phyloP scores from a whole-genome alignment of 306 rosid species.

The Castanea crenata region DNA sequence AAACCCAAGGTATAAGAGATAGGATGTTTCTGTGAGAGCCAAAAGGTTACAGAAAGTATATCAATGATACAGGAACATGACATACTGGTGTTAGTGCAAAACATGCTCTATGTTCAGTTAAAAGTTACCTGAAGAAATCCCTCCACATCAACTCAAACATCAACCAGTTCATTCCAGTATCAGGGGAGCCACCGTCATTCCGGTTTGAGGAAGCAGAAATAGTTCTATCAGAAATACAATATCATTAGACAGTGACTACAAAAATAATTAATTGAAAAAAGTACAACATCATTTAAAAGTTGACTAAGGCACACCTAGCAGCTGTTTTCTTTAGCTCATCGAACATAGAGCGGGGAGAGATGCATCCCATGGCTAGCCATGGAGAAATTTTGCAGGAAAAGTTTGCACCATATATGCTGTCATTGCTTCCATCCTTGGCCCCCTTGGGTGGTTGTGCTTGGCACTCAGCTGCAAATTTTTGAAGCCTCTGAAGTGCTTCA shows the following conservation, averaged over 20 bases:
- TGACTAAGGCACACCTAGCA: constrained; percentile 45
- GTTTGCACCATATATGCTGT: constrained; percentile 84
- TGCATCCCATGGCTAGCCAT: constrained; percentile 95
- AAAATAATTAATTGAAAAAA: constrained; percentile 1
- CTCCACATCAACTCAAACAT: constrained; percentile 92
- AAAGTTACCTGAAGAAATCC: constrained; percentile 92
- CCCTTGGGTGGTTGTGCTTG: constrained; percentile 73
- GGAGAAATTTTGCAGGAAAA: constrained; percentile 98
- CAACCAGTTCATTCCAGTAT: constrained; percentile 77
- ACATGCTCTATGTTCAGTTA: neutral
- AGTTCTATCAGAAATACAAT: constrained; percentile 32
- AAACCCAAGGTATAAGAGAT: neutral
- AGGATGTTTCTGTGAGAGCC: neutral
- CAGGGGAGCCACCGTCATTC: constrained; percentile 53
- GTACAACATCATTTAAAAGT: constrained; percentile 8
- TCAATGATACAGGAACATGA: neutral
- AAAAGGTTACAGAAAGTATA: neutral
- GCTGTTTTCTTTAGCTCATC: constrained; percentile 77
- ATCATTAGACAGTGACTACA: constrained; percentile 17
- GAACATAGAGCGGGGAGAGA: constrained; percentile 86
- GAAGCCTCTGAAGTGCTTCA: constrained; percentile 81
- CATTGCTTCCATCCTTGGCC: constrained; percentile 49
- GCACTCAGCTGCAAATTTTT: constrained; percentile 78
- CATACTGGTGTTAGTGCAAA: neutral
- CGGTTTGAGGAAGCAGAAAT: constrained; percentile 53